Conservation (phyloP, 2,329 filamentous ascomycete species). For the Aureobasidium mangrovei region DNA sequence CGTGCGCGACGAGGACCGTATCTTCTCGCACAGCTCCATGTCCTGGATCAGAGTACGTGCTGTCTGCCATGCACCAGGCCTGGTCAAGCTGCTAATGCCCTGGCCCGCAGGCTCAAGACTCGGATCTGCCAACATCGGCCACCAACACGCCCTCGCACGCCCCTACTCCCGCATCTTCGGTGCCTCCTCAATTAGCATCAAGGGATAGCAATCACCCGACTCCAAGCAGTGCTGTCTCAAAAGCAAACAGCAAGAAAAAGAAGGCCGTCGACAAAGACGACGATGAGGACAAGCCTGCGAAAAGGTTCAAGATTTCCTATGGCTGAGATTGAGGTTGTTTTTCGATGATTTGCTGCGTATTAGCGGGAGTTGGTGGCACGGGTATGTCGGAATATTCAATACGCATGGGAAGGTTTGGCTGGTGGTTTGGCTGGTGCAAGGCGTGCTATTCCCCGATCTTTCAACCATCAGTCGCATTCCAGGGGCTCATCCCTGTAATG, state of each 20-base stretch:
- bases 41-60: conserved; percentile 28
- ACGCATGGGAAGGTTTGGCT: not conserved
- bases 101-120: conserved; percentile 26
- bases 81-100: conserved; percentile 1
- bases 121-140: conserved; percentile 31
- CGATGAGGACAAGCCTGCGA: conserved; percentile 38
- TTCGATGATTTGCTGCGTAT: conserved; percentile 13
- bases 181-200: conserved; percentile 31
- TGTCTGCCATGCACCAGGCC: not conserved
- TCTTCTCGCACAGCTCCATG: conserved; percentile 46
- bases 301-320: conserved; percentile 44
- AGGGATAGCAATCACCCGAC: conserved; percentile 38
- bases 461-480: no score
- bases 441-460: no score
- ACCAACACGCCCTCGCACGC: conserved; percentile 37
- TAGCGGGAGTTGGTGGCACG: conserved; percentile 9
- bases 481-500: no score
- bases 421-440: no score
- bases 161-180: conserved; percentile 39
- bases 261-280: conserved; percentile 39
- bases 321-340: conserved; percentile 33
- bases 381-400: not conserved
- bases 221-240: conserved; percentile 27
- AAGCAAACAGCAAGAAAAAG: conserved; percentile 35
- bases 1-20: conserved; percentile 60